Percentiles rank a stretch among this genome's conserved stretches.
Conservation (phyloP, 805 yeast genomes). For the Teunomyces funiuensis region DNA sequence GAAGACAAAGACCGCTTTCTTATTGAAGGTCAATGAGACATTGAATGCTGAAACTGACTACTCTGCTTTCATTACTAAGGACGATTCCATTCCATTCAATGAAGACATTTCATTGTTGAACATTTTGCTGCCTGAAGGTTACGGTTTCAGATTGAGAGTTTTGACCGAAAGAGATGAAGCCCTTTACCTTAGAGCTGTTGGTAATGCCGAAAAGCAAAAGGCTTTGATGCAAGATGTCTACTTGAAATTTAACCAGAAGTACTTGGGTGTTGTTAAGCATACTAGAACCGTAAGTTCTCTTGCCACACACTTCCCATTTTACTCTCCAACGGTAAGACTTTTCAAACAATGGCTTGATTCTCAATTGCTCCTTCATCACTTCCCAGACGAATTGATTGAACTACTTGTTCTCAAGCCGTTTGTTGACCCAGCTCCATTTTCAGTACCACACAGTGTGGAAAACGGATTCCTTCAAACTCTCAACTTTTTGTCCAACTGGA, state of each 20-base stretch:
- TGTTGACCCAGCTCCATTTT: constrained; percentile 84
- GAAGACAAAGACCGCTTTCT: constrained; percentile 85
- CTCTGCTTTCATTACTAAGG: constrained; percentile 61
- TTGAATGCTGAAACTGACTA: constrained; percentile 53
- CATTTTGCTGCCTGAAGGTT: constrained; percentile 85
- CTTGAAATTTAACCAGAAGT: constrained; percentile 62
- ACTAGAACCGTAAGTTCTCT: constrained; percentile 74
- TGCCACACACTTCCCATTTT: constrained; percentile 68
- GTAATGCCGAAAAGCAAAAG: constrained; percentile 61
- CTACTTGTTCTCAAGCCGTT: constrained; percentile 80
- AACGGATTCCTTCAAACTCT: constrained; percentile 79
- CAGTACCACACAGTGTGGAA: constrained; percentile 73
- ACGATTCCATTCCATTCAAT: constrained; percentile 65
- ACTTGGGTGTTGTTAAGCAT: constrained; percentile 71
- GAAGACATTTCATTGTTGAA: constrained; percentile 56
- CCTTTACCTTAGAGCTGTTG: constrained; percentile 69
- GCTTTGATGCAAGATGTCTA: constrained; percentile 60
- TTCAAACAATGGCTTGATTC: constrained; percentile 89
- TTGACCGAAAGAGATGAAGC: constrained; percentile 82
- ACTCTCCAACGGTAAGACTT: constrained; percentile 76
- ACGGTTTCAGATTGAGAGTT: constrained; percentile 75
- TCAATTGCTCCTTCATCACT: constrained; percentile 70
- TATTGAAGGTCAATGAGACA: constrained; percentile 58
- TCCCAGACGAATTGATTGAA: constrained; percentile 79
- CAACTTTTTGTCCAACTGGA: constrained; percentile 77